Conservation (phyloP, 106 monocot species). For the Cymbidium sinense region DNA sequence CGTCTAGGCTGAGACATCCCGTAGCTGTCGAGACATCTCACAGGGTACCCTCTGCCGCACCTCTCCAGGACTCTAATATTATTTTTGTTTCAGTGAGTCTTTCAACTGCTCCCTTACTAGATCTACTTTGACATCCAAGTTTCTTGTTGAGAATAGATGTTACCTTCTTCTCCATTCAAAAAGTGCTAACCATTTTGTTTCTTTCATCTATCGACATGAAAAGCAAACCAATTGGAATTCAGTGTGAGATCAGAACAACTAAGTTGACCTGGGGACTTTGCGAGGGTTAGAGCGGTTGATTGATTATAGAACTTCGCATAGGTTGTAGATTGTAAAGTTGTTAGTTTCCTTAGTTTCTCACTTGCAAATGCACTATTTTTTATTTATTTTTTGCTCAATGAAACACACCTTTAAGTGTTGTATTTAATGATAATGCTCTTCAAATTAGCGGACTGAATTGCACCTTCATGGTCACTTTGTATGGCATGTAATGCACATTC, state of each 20-base stretch:
- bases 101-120: slow-evolving; percentile 3
- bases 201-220: not conserved
- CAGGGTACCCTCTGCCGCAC: slow-evolving; percentile 70
- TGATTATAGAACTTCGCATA: not conserved
- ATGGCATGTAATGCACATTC: too few relatives aligned
- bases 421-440: too few relatives aligned
- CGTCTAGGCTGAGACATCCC: slow-evolving; percentile 46
- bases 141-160: not conserved
- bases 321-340: not conserved
- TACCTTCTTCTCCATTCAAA: not conserved
- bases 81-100: slow-evolving; percentile 5
- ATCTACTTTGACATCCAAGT: not conserved
- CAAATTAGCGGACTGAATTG: too few relatives aligned
- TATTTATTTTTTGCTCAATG: not conserved
- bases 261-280: too few relatives aligned
- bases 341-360: not conserved
- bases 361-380: not conserved
- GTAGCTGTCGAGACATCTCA: slow-evolving; percentile 41
- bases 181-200: not conserved
- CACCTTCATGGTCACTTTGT: too few relatives aligned
- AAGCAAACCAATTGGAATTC: not conserved
- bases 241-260: not conserved
- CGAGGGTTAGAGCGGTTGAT: not conserved
- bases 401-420: too few relatives aligned
- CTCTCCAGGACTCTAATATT: slow-evolving; percentile 58